Evolutionary conservation across 2,329 filamentous ascomycete species (phyloP).

Genomic region (Fusarium begoniae): DNA sequence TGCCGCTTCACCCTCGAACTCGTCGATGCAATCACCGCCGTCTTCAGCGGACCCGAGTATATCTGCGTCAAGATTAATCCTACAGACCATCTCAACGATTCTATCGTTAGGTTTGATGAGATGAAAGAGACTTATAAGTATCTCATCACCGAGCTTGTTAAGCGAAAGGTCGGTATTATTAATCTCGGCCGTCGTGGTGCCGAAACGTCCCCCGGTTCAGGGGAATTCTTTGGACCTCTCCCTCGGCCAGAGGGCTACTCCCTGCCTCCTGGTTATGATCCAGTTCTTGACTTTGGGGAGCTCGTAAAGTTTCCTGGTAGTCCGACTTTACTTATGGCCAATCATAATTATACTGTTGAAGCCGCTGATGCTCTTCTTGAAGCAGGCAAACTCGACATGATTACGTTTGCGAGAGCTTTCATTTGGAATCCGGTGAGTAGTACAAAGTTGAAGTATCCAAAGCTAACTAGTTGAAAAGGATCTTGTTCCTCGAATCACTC

Average conservation of each 20-base stretch:
- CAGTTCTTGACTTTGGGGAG: background rate
- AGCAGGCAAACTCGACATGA: background rate
- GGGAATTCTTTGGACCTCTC: background rate
- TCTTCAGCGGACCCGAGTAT: background rate
- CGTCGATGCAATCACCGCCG: background rate
- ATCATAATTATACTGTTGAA: slow-evolving; percentile 7
- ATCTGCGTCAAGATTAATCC: slow-evolving; percentile 8
- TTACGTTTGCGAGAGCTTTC: background rate
- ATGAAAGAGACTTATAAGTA: background rate
- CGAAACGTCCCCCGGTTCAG: background rate
- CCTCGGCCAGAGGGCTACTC: background rate
- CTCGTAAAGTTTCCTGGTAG: slow-evolving; percentile 5
- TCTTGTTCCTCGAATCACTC: background rate
- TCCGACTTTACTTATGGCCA: background rate
- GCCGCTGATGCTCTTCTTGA: background rate
- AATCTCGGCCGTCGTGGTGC: slow-evolving; percentile 5
- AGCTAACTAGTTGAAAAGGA: background rate
- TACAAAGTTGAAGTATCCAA: accelerated
- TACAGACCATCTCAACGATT: slow-evolving; percentile 7
- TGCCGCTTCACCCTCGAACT: slow-evolving; percentile 5
- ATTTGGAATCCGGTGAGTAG: slow-evolving; percentile 4
- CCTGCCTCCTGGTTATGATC: background rate
- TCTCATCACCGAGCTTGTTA: background rate
- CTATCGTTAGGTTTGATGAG: background rate
- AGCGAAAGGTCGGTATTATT: background rate